Conservation (phyloP, 129 eudicot species). For the Pulicaria dysenterica region DNA sequence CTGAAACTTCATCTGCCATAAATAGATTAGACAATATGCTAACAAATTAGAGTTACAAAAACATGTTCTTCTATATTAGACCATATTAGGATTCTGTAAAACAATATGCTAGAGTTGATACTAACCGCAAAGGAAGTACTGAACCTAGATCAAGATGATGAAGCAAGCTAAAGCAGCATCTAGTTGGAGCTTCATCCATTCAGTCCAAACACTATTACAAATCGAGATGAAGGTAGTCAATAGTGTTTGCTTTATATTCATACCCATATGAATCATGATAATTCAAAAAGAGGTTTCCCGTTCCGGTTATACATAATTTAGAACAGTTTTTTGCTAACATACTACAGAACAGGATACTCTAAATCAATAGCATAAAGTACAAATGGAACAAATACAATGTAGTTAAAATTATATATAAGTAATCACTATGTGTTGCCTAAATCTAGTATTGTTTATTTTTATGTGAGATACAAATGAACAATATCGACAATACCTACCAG, state of each 20-base stretch:
- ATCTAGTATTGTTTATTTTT: constrained; percentile 5
- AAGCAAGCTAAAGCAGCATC: constrained; percentile 48
- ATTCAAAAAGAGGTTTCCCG: neutral
- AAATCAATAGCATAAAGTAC: too few species aligned
- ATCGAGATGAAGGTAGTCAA: constrained; percentile 24
- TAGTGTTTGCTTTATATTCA: constrained; percentile 13
- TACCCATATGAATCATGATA: neutral
- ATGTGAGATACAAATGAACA: constrained; percentile 26
- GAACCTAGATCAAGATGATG: constrained; percentile 46
- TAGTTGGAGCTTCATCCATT: constrained; percentile 54
- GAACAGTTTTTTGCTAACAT: constrained; percentile 7
- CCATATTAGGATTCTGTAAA: neutral
- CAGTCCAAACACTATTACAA: constrained; percentile 34
- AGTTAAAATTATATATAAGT: neutral
- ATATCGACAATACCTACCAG: constrained; percentile 29
- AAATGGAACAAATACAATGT: constrained; percentile 14
- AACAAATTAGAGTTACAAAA: neutral
- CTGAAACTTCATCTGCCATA: constrained; percentile 46
- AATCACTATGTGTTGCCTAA: neutral
- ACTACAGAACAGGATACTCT: constrained; percentile 1
- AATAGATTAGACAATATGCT: neutral
- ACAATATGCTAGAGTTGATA: constrained; percentile 25
- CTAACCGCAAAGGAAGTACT: constrained; percentile 54
- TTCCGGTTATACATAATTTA: neutral
- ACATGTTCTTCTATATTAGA: neutral